Evolutionary conservation across 78 protist genomes (phyloP).

Genomic region (Monosiga brevicollis): DNA sequence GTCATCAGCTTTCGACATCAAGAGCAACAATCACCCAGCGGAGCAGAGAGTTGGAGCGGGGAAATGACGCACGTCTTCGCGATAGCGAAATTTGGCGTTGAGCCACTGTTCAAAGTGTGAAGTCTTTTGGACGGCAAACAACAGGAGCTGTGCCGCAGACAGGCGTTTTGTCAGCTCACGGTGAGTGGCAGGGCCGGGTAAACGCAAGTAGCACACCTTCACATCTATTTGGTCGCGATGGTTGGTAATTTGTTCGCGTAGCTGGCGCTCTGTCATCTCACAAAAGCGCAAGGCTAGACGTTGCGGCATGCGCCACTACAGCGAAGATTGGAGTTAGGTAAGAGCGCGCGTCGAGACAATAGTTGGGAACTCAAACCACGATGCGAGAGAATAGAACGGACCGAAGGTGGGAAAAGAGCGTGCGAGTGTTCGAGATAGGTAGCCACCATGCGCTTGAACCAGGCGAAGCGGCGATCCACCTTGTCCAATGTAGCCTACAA

Average conservation of each 20-base stretch:
- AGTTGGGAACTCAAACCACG: too few species aligned
- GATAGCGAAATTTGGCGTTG: not conserved
- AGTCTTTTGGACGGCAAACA: not conserved
- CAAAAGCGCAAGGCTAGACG: not conserved
- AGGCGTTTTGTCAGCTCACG: too few species aligned
- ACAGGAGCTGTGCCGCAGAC: too few species aligned
- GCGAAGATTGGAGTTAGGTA: too few species aligned
- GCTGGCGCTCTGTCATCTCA: not conserved
- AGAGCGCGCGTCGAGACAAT: too few species aligned
- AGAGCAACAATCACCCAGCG: not conserved
- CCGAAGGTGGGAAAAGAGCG: not conserved
- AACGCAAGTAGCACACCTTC: too few species aligned
- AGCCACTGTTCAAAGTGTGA: not conserved
- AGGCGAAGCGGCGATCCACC: constrained; percentile 11
- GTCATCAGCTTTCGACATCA: not conserved
- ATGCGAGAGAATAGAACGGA: too few species aligned
- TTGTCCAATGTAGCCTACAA: not conserved
- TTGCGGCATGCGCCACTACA: not conserved
- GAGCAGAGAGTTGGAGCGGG: not conserved
- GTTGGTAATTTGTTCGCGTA: not conserved
- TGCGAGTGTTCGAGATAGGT: not conserved
- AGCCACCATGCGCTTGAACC: not conserved
- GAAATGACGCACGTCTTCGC: not conserved
- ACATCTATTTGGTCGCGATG: not conserved
- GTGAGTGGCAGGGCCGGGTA: too few species aligned